Evolutionary conservation across 2,329 filamentous ascomycete species (phyloP), one percentile per base, ranked within the genome.

Genomic region (Colletotrichum lindemuthianum): DNA sequence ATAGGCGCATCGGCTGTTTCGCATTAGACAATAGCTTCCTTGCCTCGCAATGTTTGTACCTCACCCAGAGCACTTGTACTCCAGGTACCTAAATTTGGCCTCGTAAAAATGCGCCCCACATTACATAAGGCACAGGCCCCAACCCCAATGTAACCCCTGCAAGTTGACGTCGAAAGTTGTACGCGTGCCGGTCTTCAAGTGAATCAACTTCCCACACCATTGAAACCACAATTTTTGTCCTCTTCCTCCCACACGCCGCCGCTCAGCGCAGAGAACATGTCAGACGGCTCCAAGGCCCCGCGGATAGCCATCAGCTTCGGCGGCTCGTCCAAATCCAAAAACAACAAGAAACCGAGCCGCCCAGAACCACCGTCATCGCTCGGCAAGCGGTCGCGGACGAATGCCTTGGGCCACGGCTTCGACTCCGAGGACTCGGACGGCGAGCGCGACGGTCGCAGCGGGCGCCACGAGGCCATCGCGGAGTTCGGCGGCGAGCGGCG

Each of bases 311-410:
- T 68, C 39, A 67, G 65, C 36, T 68, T 68, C 15, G 65, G 67
- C n/a, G 49, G 48, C 13, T 58, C 65, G 8, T 57, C 65, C 34
- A 49, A 52, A 48, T 59, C 60, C 8, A 65, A 57, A 39, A 52
- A 44, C 15, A 53, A 41, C 43, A 65, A 55, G 44, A 66, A 54
- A 54, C 16, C 52, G 33, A 50, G 48, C 4, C 63, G 59, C 10
- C 48, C 43, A 40, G 54, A 59, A 16, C 79, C 79, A 4, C 72
- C 80, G 0, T 82, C 82, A 4, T 70, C 76, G 4, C 73, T 86
- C 12, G 84, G 84, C 64, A 86, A 86, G 70, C 81, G 83, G 15
- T 73, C 78, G 47, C 78, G 83, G 65, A 69, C 77, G 37, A 77
- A 77, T 65, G 79, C 79, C 16, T 74, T 83, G 11, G 77, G 76